Conservation (phyloP, 352 stramenopile genomes). For the Globisporangium recalcitrans region DNA sequence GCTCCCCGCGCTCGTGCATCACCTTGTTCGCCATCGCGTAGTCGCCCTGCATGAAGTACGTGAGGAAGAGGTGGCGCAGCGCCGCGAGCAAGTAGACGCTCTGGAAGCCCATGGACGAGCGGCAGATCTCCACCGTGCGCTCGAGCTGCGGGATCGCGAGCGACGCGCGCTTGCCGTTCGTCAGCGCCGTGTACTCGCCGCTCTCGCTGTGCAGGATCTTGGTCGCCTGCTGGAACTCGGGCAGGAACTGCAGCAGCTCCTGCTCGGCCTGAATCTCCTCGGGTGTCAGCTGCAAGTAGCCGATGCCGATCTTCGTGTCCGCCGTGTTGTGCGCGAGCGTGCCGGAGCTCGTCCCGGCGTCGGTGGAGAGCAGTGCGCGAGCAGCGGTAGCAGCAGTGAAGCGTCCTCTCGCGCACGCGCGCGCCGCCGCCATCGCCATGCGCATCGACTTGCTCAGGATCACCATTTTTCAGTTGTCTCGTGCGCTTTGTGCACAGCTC, state of each 20-base stretch:
- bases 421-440: not conserved
- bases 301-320: constrained; percentile 58
- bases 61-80: constrained; percentile 54
- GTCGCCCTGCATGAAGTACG: constrained; percentile 62
- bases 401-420: not conserved
- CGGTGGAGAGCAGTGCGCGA: constrained; percentile 6
- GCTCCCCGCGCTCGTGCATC: constrained; percentile 62
- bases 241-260: constrained; percentile 52
- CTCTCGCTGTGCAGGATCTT: constrained; percentile 38
- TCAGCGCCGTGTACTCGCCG: constrained; percentile 27
- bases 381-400: not conserved
- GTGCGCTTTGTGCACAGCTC: not conserved
- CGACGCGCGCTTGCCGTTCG: constrained; percentile 46
- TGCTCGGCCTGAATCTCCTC: constrained; percentile 65
- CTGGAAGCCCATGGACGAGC: constrained; percentile 68
- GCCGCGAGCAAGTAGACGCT: constrained; percentile 60
- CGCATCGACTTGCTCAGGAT: constrained; percentile 4
- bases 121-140: constrained; percentile 70
- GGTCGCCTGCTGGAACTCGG: constrained; percentile 68
- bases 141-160: constrained; percentile 49
- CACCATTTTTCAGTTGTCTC: constrained; percentile 7
- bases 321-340: constrained; percentile 43
- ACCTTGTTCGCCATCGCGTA: constrained; percentile 40
- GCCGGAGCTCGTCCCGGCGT: constrained; percentile 21
- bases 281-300: constrained; percentile 49